Evolutionary conservation across 202 grass and related monocot species (phyloP).

Genomic region (Setaria viridis): DNA sequence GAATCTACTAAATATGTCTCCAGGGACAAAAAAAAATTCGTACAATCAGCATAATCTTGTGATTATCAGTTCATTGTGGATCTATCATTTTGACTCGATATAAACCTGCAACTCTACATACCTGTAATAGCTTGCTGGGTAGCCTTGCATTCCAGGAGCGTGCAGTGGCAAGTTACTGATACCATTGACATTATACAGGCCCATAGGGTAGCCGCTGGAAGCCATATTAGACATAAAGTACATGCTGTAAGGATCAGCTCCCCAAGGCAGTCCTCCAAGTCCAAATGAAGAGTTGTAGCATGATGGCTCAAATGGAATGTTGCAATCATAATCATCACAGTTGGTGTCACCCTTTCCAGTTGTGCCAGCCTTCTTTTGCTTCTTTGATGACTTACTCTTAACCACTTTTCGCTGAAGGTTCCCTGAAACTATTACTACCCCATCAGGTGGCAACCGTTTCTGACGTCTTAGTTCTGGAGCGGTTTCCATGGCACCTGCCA

Average conservation of each 20-base stretch:
- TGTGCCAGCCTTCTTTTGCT: slow-evolving; percentile 27
- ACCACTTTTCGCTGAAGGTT: background rate
- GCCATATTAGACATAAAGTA: slow-evolving; percentile 13
- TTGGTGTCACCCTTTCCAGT: slow-evolving; percentile 12
- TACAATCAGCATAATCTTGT: background rate
- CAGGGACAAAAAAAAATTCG: background rate
- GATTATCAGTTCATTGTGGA: background rate
- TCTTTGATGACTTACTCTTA: slow-evolving; percentile 27
- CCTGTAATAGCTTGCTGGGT: slow-evolving; percentile 7
- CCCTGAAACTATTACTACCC: background rate
- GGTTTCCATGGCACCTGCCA: background rate
- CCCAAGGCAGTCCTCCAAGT: slow-evolving; percentile 33
- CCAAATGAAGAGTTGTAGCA: slow-evolving; percentile 40
- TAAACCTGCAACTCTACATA: background rate
- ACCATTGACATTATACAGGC: background rate
- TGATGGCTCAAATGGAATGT: slow-evolving; percentile 26
- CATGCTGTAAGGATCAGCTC: slow-evolving; percentile 42
- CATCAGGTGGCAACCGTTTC: slow-evolving; percentile 20
- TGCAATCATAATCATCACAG: slow-evolving; percentile 32
- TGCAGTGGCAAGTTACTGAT: slow-evolving; percentile 12
- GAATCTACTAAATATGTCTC: background rate
- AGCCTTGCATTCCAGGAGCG: slow-evolving; percentile 13
- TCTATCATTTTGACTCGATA: background rate
- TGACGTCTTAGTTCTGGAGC: slow-evolving; percentile 2
- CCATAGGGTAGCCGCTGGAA: slow-evolving; percentile 30